Conservation (phyloP, 768 basidiomycete genomes). For the Tylopilus subfusipes region DNA sequence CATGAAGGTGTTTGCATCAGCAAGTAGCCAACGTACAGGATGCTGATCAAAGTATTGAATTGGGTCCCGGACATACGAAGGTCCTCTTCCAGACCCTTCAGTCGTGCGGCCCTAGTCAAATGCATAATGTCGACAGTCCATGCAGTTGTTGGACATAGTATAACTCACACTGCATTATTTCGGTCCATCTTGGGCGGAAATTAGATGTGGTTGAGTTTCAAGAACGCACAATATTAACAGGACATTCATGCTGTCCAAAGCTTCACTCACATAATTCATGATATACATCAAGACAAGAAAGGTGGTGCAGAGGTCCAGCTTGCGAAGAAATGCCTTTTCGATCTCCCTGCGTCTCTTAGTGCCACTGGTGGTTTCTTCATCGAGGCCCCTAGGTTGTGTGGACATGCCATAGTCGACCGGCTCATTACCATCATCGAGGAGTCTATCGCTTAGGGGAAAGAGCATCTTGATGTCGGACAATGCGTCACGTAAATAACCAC, state of each 20-base stretch:
- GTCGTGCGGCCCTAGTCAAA: constrained; percentile 55
- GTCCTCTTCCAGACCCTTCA: constrained; percentile 67
- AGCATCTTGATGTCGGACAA: background rate
- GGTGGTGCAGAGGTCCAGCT: constrained; percentile 42
- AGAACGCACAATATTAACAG: background rate
- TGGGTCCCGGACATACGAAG: constrained; percentile 54
- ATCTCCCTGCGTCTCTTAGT: constrained; percentile 34
- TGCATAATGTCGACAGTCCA: background rate
- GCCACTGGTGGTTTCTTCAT: constrained; percentile 36
- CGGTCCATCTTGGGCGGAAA: constrained; percentile 54
- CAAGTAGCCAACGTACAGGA: constrained; percentile 67
- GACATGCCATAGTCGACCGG: constrained; percentile 4
- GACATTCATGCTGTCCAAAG: background rate
- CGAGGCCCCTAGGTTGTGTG: constrained; percentile 8
- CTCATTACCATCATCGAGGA: background rate
- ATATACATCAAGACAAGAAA: constrained; percentile 46
- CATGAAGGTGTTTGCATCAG: constrained; percentile 74
- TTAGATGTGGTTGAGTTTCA: background rate
- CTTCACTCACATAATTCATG: constrained; percentile 41
- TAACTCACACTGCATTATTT: constrained; percentile 57
- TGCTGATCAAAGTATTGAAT: constrained; percentile 64
- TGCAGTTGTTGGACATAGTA: background rate
- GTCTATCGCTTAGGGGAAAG: background rate
- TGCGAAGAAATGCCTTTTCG: constrained; percentile 41
- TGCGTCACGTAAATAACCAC: background rate